These are phyloP conservation scores for Seiridium unicorne DNA, from an alignment of 2,329 filamentous ascomycete species.

Conservation along the genomic window DNA sequence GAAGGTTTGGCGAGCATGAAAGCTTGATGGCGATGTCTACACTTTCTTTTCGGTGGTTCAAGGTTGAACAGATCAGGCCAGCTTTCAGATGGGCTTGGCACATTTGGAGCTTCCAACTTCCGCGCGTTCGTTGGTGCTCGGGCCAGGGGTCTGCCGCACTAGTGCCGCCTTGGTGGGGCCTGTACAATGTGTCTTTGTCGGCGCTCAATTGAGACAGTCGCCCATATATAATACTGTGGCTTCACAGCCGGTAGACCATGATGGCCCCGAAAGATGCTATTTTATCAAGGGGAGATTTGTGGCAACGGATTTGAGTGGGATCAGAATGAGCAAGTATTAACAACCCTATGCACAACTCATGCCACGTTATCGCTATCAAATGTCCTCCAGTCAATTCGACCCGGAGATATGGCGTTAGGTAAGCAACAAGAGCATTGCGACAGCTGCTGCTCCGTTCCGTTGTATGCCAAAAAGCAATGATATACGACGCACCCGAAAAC, in stretches of 20 bases:
- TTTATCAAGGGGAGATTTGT: no score
- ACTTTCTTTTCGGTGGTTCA: constrained; percentile 1
- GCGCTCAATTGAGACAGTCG: background rate
- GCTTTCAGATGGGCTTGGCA: background rate
- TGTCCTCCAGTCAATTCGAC: no score
- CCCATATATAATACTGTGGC: background rate
- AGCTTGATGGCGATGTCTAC: background rate
- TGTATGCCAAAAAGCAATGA: no score
- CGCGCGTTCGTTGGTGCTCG: background rate
- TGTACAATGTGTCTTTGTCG: background rate
- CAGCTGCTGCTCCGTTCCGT: no score
- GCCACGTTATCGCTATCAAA: no score
- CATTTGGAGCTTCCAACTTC: background rate
- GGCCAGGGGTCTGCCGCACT: background rate
- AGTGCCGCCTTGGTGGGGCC: background rate
- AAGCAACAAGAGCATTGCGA: no score
- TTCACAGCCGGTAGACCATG: background rate
- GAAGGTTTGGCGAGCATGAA: constrained; percentile 11
- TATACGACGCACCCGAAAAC: no score
- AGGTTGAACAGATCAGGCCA: background rate
- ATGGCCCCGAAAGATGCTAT: no score
- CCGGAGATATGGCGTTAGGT: no score
- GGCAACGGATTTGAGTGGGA: no score
- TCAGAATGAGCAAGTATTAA: no score
- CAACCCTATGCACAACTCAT: no score